Conservation (phyloP, 345 rosid genomes). For the Populus alba region DNA sequence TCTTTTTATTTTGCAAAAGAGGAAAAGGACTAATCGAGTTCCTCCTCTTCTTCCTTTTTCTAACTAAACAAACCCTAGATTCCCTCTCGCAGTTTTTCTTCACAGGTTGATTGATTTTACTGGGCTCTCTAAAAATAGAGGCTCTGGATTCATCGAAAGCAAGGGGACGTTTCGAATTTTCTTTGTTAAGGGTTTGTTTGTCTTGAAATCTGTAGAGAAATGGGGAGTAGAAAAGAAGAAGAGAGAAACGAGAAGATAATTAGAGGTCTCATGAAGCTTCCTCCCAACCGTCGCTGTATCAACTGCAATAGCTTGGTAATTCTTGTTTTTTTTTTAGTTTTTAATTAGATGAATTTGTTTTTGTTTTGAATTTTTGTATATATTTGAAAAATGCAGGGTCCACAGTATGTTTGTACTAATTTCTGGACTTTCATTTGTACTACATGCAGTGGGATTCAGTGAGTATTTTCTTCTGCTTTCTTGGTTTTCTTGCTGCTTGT, state of each 20-base stretch:
- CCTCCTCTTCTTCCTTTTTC: no score
- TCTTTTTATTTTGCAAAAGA: background rate
- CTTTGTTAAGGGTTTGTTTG: background rate
- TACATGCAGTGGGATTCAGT: conserved; percentile 97
- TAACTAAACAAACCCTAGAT: background rate
- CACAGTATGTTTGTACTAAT: conserved; percentile 89
- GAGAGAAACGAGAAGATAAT: conserved; percentile 94
- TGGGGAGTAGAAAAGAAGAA: conserved; percentile 91
- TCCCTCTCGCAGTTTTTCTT: background rate
- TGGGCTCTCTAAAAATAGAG: background rate
- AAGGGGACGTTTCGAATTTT: background rate
- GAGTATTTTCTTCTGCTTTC: conserved; percentile 36
- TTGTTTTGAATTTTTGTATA: background rate
- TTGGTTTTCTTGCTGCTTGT: background rate
- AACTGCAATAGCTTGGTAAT: conserved; percentile 91
- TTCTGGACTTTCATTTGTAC: conserved; percentile 94
- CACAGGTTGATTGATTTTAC: no score
- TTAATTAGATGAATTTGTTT: background rate
- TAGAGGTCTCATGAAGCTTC: conserved; percentile 95
- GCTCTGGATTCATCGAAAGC: background rate
- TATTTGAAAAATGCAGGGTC: conserved; percentile 68
- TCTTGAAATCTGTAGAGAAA: conserved; percentile 27
- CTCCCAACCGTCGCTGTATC: conserved; percentile 95
- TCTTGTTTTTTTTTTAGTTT: background rate
- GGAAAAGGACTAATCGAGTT: background rate